A percentile compares a stretch with the other conserved stretches of the same genome.
phyloP scores from a whole-genome alignment of 768 basidiomycete genomes.

The Suillus alpinus region DNA sequence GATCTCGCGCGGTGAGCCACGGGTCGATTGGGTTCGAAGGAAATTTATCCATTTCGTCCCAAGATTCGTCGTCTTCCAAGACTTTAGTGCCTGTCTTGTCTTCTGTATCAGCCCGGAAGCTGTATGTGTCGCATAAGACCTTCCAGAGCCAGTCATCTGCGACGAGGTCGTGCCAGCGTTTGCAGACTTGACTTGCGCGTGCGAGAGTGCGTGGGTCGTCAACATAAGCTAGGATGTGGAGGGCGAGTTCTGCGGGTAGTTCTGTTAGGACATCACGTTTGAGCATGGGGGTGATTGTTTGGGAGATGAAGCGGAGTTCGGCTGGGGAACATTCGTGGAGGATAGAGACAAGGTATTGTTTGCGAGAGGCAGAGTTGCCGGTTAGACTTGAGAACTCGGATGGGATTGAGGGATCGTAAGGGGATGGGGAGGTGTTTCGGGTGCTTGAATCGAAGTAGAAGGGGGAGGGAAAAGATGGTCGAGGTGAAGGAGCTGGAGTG shows the following conservation, averaged over 20 bases:
- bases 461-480: constrained; percentile 19
- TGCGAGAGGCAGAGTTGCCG: constrained; percentile 40
- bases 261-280: constrained; percentile 58
- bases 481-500: constrained; percentile 61
- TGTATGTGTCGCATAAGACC: constrained; percentile 60
- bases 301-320: constrained; percentile 66
- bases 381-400: constrained; percentile 31
- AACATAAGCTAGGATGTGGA: constrained; percentile 74
- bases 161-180: constrained; percentile 66
- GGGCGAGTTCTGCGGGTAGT: constrained; percentile 65
- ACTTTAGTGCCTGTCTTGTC: constrained; percentile 14
- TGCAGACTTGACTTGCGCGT: constrained; percentile 66
- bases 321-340: constrained; percentile 53
- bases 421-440: constrained; percentile 3
- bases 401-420: constrained; percentile 25
- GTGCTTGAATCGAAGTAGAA: constrained; percentile 15
- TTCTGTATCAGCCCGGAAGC: constrained; percentile 38
- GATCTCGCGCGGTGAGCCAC: constrained; percentile 33
- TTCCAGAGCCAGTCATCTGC: constrained; percentile 82
- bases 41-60: constrained; percentile 33
- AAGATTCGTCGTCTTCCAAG: constrained; percentile 26
- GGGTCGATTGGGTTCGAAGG: constrained; percentile 39
- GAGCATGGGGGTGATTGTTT: constrained; percentile 61
- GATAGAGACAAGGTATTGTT: constrained; percentile 49
- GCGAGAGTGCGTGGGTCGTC: constrained; percentile 72